phyloP scores from a whole-genome alignment of 2,329 filamentous ascomycete genomes.

The Mycosphaerella arachidis region DNA sequence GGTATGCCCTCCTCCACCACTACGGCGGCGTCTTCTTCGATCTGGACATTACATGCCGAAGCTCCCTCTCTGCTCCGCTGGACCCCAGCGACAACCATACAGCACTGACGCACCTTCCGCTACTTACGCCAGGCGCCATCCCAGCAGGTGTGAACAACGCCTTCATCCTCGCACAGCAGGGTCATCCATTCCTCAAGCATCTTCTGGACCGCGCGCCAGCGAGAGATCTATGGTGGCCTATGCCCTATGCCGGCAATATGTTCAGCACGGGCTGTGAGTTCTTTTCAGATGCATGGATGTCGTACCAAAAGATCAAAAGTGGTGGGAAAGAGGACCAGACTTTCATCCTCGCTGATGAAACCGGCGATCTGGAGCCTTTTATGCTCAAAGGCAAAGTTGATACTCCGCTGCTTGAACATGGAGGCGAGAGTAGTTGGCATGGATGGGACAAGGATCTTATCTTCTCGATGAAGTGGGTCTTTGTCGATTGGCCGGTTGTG shows the following conservation, averaged over 20 bases:
- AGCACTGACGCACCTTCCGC: slow-evolving; percentile 22
- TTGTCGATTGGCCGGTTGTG: neutral
- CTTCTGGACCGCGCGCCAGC: slow-evolving; percentile 19
- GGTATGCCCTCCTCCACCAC: slow-evolving; percentile 27
- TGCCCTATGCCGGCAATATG: slow-evolving; percentile 32
- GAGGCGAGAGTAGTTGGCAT: slow-evolving; percentile 30
- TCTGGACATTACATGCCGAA: slow-evolving; percentile 26
- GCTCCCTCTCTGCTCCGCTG: slow-evolving; percentile 18
- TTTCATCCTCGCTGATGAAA: slow-evolving; percentile 26
- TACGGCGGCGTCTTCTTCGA: slow-evolving; percentile 30
- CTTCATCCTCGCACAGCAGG: slow-evolving; percentile 26
- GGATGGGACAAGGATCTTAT: slow-evolving; percentile 19
- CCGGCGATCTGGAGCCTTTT: slow-evolving; percentile 22
- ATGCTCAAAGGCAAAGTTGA: slow-evolving; percentile 27
- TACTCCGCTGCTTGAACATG: slow-evolving; percentile 28
- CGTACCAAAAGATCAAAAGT: slow-evolving; percentile 10
- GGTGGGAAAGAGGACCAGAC: slow-evolving; percentile 16
- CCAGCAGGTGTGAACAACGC: slow-evolving; percentile 32
- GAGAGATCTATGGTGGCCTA: slow-evolving; percentile 22
- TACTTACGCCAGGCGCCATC: slow-evolving; percentile 25
- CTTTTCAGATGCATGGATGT: slow-evolving; percentile 29
- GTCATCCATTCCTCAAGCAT: slow-evolving; percentile 23
- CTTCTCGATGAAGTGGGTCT: neutral
- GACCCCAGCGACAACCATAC: neutral
- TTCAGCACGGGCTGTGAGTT: slow-evolving; percentile 30